Evolutionary conservation across 2,329 filamentous ascomycete species (phyloP), one percentile per base, ranked within the genome.

Genomic region (Fusarium multiceps): DNA sequence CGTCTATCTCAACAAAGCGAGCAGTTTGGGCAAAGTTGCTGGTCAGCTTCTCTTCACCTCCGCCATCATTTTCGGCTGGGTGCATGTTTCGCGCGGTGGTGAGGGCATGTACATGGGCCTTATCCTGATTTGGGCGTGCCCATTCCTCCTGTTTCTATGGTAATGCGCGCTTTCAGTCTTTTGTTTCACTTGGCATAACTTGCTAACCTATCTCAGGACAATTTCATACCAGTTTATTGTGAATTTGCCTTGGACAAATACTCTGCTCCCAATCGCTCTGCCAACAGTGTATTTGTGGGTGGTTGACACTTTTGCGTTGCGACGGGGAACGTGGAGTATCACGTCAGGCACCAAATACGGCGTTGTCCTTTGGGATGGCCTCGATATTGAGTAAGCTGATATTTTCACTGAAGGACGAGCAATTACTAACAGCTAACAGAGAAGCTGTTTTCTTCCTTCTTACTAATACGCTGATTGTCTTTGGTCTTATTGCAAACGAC

Each of bases 371-470:
- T 93, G 89, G 85, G 85, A 87, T 3, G 85, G 85, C 9, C 78
- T 93, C 30, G 92, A 93, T 53, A 83, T 93, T 21, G 92, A 94
- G 79, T 73, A 54, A 30, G 66, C 13, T 6, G 0, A 1, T 1
- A 2, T 2, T 6, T 4, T 1, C 3, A 0, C 1, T 4, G 0
- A 2, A 3, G 8, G 2, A 3, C 12, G 2, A 14, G 5, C 1
- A n/a, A 10, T 13, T 12, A 0, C 42, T 60, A 4, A 61, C n/a
- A 23, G 2, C n/a, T 12, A 0, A 0, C 2, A 74, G 72, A 10
- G 92, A 94, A 76, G 91, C 90, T 0, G 71, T 91, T 10, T 93
- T 93, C 81, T 94, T 94, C 78, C 80, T 93, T 6, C 79, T 87
- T 6, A 93, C 90, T 3, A 93, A 93, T 75, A 82, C 81, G 1